Conservation (phyloP, 805 yeast genomes). For the Candida sphagnicola region DNA sequence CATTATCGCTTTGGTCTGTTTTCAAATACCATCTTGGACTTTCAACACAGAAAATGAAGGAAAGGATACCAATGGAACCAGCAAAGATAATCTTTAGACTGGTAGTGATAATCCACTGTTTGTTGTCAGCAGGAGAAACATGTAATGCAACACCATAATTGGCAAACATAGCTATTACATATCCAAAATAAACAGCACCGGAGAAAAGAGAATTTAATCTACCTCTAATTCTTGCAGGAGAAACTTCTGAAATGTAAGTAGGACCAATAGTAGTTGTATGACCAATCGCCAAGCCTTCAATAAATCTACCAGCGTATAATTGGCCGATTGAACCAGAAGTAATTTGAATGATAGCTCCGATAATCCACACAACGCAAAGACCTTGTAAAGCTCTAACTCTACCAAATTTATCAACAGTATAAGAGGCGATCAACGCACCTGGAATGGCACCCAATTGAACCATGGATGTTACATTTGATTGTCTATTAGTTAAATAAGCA, state of each 20-base stretch:
- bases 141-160: slow-evolving; percentile 24
- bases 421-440: slow-evolving; percentile 46
- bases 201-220: slow-evolving; percentile 47
- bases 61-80: slow-evolving; percentile 37
- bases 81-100: slow-evolving; percentile 44
- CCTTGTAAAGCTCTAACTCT: slow-evolving; percentile 43
- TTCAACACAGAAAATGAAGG: slow-evolving; percentile 40
- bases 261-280: slow-evolving; percentile 54
- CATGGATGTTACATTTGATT: slow-evolving; percentile 53
- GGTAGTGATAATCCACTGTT: slow-evolving; percentile 50
- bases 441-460: slow-evolving; percentile 53
- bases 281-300: slow-evolving; percentile 53
- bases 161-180: slow-evolving; percentile 43
- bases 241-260: slow-evolving; percentile 45
- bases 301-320: slow-evolving; percentile 47
- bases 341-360: slow-evolving; percentile 44
- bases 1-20: slow-evolving; percentile 33
- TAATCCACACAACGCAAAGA: slow-evolving; percentile 39
- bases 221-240: slow-evolving; percentile 51
- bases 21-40: slow-evolving; percentile 50
- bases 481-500: slow-evolving; percentile 35
- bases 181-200: slow-evolving; percentile 55
- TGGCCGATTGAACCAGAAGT: slow-evolving; percentile 43
- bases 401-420: slow-evolving; percentile 46
- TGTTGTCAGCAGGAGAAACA: slow-evolving; percentile 13